These are phyloP conservation scores for Dissophora ornata DNA, from an alignment of 192 early-diverging fungal species.

Conservation along the genomic window DNA sequence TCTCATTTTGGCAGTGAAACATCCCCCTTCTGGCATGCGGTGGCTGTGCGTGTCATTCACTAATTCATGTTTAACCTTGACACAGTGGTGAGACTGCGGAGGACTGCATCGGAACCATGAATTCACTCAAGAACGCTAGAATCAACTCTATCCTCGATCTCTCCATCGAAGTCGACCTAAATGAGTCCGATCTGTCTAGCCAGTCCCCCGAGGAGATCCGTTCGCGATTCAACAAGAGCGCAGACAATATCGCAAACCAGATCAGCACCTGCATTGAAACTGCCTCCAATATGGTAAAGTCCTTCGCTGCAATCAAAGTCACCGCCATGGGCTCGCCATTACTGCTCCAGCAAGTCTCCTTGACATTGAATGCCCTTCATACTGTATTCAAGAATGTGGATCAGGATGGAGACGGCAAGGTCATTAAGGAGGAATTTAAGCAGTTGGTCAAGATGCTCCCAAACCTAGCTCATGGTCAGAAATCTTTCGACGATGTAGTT, in stretches of 20 bases:
- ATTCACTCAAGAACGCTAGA: constrained; percentile 63
- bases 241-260: constrained; percentile 72
- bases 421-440: constrained; percentile 46
- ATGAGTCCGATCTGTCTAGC: constrained; percentile 52
- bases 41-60: neutral
- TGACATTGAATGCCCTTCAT: constrained; percentile 58
- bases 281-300: constrained; percentile 69
- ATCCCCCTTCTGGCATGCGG: too few species aligned
- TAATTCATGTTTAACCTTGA: neutral
- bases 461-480: constrained; percentile 6
- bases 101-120: constrained; percentile 87
- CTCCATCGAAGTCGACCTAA: constrained; percentile 89
- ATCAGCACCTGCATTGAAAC: constrained; percentile 80
- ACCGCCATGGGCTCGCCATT: constrained; percentile 83
- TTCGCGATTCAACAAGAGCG: constrained; percentile 67
- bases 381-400: constrained; percentile 57
- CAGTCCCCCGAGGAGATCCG: constrained; percentile 59
- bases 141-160: constrained; percentile 89
- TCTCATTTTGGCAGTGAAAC: too few species aligned
- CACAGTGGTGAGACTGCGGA: constrained; percentile 87
- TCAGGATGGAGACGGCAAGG: constrained; percentile 39
- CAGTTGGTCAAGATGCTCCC: constrained; percentile 36
- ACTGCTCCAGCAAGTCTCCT: constrained; percentile 80
- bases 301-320: constrained; percentile 89
- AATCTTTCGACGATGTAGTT: constrained; percentile 12